phyloP scores from a whole-genome alignment of 1,284 basidiomycete genomes.

The Phylloporus gajari region DNA sequence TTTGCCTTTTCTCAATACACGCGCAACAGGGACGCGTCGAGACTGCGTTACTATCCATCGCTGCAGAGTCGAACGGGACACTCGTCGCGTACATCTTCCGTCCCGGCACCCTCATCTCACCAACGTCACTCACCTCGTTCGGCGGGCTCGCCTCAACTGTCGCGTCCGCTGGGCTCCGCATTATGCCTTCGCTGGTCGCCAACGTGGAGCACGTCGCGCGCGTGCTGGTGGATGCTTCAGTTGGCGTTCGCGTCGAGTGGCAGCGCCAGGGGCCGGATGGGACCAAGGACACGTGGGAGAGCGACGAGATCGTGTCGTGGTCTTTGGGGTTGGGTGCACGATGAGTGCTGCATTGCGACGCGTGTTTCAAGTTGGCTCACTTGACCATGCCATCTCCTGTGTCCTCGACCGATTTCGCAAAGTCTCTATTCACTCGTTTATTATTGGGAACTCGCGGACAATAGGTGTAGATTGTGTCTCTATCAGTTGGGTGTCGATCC shows the following conservation, averaged over 20 bases:
- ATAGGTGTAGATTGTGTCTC: no score
- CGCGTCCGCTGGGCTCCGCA: constrained; percentile 30
- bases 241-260: constrained; percentile 42
- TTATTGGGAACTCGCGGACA: no score
- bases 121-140: constrained; percentile 24
- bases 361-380: background rate
- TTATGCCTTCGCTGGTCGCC: constrained; percentile 37
- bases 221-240: constrained; percentile 40
- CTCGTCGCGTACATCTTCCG: constrained; percentile 33
- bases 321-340: constrained; percentile 36
- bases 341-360: background rate
- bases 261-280: constrained; percentile 25
- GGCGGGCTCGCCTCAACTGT: constrained; percentile 30
- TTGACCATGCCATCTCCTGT: background rate
- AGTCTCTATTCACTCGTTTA: no score
- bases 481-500: no score
- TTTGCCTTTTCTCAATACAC: background rate
- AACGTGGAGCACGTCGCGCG: constrained; percentile 33
- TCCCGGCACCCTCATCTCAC: constrained; percentile 32
- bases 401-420: background rate
- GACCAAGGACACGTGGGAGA: constrained; percentile 41
- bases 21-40: constrained; percentile 37
- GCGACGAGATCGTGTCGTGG: constrained; percentile 40
- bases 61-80: constrained; percentile 23
- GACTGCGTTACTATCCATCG: constrained; percentile 23